These are phyloP conservation scores for Mycosphaerella sp. DNA, from an alignment of 2,329 filamentous ascomycete species.

Conservation along the genomic window DNA sequence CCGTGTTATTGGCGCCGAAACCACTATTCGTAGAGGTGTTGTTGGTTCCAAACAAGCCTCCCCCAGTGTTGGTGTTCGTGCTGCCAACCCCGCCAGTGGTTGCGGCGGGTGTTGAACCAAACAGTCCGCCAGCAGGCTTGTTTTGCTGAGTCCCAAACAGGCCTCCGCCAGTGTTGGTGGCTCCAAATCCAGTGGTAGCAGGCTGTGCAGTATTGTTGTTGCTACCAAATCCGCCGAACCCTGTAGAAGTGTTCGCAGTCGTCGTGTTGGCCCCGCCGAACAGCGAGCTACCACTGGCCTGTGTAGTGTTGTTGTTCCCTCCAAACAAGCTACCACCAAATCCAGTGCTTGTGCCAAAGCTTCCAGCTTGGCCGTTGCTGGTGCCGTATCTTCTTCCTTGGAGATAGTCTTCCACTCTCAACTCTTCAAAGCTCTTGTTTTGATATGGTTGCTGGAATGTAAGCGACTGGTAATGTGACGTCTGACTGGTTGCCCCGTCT, in stretches of 20 bases:
- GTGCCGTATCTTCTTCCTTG: conserved; percentile 81
- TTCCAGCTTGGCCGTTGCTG: conserved; percentile 69
- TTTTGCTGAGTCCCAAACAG: conserved; percentile 28
- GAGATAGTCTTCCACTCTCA: conserved; percentile 71
- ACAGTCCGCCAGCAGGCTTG: conserved; percentile 27
- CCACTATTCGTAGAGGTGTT: conserved; percentile 10
- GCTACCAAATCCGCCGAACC: conserved; percentile 42
- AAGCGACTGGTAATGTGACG: conserved; percentile 69
- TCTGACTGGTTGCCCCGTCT: conserved; percentile 55
- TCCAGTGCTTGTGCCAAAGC: conserved; percentile 64
- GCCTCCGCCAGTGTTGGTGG: conserved; percentile 26
- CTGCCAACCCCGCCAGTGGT: conserved; percentile 21
- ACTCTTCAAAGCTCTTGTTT: conserved; percentile 77
- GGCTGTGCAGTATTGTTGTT: conserved; percentile 30
- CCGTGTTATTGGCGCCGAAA: conserved; percentile 10
- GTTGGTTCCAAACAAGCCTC: conserved; percentile 21
- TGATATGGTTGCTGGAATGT: conserved; percentile 72
- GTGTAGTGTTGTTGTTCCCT: conserved; percentile 30
- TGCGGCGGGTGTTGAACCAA: conserved; percentile 17
- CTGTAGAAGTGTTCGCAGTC: conserved; percentile 26
- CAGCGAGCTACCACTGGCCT: conserved; percentile 24
- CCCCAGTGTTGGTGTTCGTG: conserved; percentile 16
- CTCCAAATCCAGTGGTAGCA: conserved; percentile 34
- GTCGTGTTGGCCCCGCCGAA: conserved; percentile 36
- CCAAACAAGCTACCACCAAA: conserved; percentile 39